phyloP scores from a whole-genome alignment of 2,329 filamentous ascomycete species.

The Scleromitrula shiraiana region DNA sequence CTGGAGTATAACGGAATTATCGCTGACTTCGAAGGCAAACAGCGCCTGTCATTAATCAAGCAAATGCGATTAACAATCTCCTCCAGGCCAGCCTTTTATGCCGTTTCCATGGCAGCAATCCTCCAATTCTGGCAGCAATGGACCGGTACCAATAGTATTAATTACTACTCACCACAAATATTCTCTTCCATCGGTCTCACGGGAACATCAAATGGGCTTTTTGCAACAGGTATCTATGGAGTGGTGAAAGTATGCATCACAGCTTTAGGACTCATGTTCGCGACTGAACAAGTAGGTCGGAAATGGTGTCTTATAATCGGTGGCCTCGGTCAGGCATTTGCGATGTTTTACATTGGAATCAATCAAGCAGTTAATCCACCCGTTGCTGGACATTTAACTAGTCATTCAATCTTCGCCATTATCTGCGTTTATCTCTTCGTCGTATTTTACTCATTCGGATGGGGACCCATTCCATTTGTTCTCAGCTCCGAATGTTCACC shows the following conservation, averaged over 20 bases:
- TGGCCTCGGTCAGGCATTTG: constrained; percentile 50
- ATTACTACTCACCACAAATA: constrained; percentile 63
- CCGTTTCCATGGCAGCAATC: constrained; percentile 36
- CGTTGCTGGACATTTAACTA: constrained; percentile 25
- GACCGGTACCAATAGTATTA: constrained; percentile 40
- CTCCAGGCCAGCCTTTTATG: constrained; percentile 23
- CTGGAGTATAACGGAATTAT: constrained; percentile 41
- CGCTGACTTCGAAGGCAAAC: constrained; percentile 39
- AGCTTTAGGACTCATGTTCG: constrained; percentile 54
- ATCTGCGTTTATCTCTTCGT: constrained; percentile 65
- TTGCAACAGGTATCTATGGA: constrained; percentile 65
- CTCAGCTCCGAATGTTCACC: constrained; percentile 61
- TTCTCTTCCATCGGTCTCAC: constrained; percentile 55
- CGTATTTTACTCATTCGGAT: constrained; percentile 56
- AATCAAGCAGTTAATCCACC: constrained; percentile 43
- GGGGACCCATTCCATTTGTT: constrained; percentile 65
- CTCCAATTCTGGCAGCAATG: constrained; percentile 61
- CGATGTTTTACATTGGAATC: constrained; percentile 59
- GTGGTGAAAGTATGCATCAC: constrained; percentile 60
- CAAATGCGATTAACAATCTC: constrained; percentile 20
- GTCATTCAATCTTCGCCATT: constrained; percentile 49
- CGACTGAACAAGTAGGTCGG: constrained; percentile 56
- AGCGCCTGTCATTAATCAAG: constrained; percentile 37
- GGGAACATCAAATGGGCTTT: constrained; percentile 51
- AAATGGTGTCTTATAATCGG: constrained; percentile 42